Evolutionary conservation across 2,329 filamentous ascomycete species (phyloP).

Genomic region (Penicillium griseofulvum): DNA sequence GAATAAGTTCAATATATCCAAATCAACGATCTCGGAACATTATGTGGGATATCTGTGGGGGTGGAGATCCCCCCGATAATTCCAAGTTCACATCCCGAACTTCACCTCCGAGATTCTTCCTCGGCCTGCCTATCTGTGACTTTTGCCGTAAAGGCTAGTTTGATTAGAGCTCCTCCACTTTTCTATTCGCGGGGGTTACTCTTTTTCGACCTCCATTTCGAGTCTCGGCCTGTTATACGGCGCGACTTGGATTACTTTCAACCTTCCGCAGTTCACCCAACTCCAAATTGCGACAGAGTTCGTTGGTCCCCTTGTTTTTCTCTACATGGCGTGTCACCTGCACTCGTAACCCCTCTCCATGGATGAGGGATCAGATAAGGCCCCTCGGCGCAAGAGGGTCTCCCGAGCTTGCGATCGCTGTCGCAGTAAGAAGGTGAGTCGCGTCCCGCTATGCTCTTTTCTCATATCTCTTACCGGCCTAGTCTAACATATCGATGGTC

Average conservation of each 20-base stretch:
- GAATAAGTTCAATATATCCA: background rate
- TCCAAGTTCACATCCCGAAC: slow-evolving; percentile 2
- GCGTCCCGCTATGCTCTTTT: background rate
- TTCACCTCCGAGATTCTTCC: background rate
- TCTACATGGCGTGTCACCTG: slow-evolving; percentile 27
- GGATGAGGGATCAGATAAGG: slow-evolving; percentile 41
- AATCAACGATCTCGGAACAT: background rate
- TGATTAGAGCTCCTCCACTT: background rate
- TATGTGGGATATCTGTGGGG: background rate
- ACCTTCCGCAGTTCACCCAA: background rate
- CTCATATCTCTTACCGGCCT: background rate
- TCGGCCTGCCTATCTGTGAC: background rate
- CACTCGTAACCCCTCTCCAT: slow-evolving; percentile 32
- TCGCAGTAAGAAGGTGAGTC: slow-evolving; percentile 43
- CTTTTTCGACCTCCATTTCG: background rate
- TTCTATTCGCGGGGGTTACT: background rate
- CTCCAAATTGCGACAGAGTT: background rate
- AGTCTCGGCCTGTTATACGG: background rate
- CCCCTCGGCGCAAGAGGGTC: slow-evolving; percentile 45
- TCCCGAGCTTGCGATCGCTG: slow-evolving; percentile 48
- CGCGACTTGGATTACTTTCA: background rate
- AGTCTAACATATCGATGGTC: background rate
- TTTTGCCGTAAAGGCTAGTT: background rate
- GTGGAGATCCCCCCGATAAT: background rate
- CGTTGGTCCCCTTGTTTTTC: background rate